These are phyloP conservation scores for Chlorencoelia australis DNA, from an alignment of 2,329 filamentous ascomycete genomes.

Conservation along the genomic window DNA sequence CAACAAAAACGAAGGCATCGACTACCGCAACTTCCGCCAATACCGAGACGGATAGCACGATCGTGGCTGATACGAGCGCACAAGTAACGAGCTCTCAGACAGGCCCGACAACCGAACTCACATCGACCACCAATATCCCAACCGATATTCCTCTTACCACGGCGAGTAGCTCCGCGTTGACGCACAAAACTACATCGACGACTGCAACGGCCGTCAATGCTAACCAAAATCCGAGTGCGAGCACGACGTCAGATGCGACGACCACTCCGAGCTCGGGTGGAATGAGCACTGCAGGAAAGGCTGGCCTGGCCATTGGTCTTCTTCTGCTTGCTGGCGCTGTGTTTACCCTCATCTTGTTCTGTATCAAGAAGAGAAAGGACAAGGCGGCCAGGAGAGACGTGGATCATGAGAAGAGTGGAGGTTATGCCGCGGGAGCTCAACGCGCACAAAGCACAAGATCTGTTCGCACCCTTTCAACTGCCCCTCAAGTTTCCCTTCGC, in stretches of 20 bases:
- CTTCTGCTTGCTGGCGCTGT: conserved; percentile 58
- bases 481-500: conserved; percentile 74
- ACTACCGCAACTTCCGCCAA: not conserved
- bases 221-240: conserved; percentile 6
- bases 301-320: conserved; percentile 77
- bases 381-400: conserved; percentile 41
- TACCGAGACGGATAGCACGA: not conserved
- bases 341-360: conserved; percentile 58
- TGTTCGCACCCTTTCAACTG: conserved; percentile 34
- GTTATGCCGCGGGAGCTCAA: conserved; percentile 16
- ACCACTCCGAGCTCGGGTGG: conserved; percentile 12
- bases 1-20: not conserved
- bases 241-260: conserved; percentile 7
- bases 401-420: conserved; percentile 55
- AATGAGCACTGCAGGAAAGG: conserved; percentile 42
- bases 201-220: conserved; percentile 1
- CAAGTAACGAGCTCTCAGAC: not conserved
- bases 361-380: conserved; percentile 62
- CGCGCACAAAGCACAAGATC: conserved; percentile 15
- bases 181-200: conserved; percentile 1
- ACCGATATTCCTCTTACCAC: conserved; percentile 10
- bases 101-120: not conserved
- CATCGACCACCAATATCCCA: conserved; percentile 1
- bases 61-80: conserved; percentile 2
- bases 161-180: conserved; percentile 1